Evolutionary conservation across 2,329 filamentous ascomycete species (phyloP).

Genomic region (Penicillium sp.): DNA sequence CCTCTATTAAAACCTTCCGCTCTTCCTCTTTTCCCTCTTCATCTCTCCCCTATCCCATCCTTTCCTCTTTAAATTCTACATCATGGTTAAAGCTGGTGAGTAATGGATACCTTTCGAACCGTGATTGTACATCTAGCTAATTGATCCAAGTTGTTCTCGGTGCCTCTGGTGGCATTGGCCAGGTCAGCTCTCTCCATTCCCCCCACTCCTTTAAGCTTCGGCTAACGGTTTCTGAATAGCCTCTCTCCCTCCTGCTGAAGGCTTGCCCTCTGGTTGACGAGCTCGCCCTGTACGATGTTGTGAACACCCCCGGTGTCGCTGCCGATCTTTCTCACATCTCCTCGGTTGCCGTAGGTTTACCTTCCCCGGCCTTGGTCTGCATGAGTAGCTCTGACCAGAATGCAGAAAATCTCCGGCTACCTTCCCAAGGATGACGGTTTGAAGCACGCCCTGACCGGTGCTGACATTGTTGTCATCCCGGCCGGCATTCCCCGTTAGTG

Average conservation of each 20-base stretch:
- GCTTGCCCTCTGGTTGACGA: slow-evolving; percentile 80
- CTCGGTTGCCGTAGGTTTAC: slow-evolving; percentile 65
- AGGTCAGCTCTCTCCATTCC: slow-evolving; percentile 56
- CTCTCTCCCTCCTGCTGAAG: slow-evolving; percentile 94
- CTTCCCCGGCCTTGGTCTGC: neutral
- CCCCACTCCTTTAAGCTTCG: neutral
- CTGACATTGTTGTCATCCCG: slow-evolving; percentile 94
- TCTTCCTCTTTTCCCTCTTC: slow-evolving; percentile 5
- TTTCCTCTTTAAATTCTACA: slow-evolving; percentile 20
- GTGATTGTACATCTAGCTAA: slow-evolving; percentile 14
- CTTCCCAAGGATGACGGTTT: slow-evolving; percentile 80
- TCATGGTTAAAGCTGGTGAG: slow-evolving; percentile 48
- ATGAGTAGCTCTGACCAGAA: slow-evolving; percentile 25
- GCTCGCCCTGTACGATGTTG: slow-evolving; percentile 97
- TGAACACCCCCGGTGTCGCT: slow-evolving; percentile 95
- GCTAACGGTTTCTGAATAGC: slow-evolving; percentile 50
- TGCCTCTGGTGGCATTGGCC: slow-evolving; percentile 96
- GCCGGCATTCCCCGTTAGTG: slow-evolving; percentile 91
- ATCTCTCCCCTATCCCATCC: slow-evolving; percentile 6
- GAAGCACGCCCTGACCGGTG: slow-evolving; percentile 82
- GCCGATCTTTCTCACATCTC: slow-evolving; percentile 98
- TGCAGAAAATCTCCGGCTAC: slow-evolving; percentile 77
- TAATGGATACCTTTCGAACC: neutral
- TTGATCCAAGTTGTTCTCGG: slow-evolving; percentile 67
- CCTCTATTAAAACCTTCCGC: slow-evolving; percentile 1